Evolutionary conservation across 1,284 basidiomycete species (phyloP).

Genomic region (Rhodofomes roseus): DNA sequence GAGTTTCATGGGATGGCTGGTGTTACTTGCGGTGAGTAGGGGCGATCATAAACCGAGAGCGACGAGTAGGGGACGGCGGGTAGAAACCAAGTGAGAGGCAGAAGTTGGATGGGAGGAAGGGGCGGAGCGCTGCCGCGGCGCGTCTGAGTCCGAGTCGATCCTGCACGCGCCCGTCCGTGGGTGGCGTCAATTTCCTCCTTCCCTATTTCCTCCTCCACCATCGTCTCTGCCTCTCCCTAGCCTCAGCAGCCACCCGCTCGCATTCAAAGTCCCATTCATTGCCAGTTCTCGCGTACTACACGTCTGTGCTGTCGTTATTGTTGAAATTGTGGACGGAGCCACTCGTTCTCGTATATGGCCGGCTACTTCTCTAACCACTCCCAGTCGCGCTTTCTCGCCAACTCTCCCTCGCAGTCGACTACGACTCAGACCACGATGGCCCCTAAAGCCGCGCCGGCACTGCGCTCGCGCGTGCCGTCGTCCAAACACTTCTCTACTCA

Average conservation of each 20-base stretch:
- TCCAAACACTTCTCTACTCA: slow-evolving; percentile 78
- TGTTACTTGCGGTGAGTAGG: background rate
- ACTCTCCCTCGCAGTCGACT: slow-evolving; percentile 30
- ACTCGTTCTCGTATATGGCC: slow-evolving; percentile 29
- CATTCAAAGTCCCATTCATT: background rate
- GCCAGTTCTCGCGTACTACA: background rate
- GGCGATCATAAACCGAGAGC: slow-evolving; percentile 17
- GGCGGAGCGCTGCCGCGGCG: slow-evolving; percentile 2
- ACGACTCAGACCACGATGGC: slow-evolving; percentile 15
- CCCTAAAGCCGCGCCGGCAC: slow-evolving; percentile 25
- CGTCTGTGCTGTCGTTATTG: background rate
- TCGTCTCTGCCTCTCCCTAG: background rate
- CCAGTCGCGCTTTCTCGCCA: slow-evolving; percentile 63
- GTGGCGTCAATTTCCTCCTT: slow-evolving; percentile 1
- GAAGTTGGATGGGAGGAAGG: slow-evolving; percentile 8
- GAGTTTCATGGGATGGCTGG: slow-evolving; percentile 59
- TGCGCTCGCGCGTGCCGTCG: slow-evolving; percentile 45
- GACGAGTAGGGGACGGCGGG: slow-evolving; percentile 3
- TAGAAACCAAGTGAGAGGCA: slow-evolving; percentile 4
- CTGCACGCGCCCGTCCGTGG: slow-evolving; percentile 10
- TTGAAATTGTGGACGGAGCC: background rate
- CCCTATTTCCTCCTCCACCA: background rate
- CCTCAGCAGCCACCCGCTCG: slow-evolving; percentile 1
- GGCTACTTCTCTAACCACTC: slow-evolving; percentile 81
- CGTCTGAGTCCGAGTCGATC: background rate